phyloP scores from a whole-genome alignment of 257 asterid species.

The Echites panduratus region DNA sequence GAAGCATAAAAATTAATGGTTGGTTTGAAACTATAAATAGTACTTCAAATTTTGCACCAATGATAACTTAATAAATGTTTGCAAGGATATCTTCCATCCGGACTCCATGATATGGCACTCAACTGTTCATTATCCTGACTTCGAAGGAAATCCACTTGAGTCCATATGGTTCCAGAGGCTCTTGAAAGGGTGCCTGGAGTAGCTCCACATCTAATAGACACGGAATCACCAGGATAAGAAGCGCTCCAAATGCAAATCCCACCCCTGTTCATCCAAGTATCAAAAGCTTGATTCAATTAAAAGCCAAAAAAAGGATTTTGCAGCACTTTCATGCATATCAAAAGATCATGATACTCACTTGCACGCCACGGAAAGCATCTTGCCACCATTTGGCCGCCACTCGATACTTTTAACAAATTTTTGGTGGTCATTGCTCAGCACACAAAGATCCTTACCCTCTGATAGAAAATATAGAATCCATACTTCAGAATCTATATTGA shows the following conservation, averaged over 20 bases:
- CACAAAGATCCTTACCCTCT: constrained; percentile 68
- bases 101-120: constrained; percentile 95
- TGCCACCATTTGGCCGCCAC: constrained; percentile 98
- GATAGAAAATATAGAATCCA: constrained; percentile 17
- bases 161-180: constrained; percentile 76
- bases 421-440: constrained; percentile 61
- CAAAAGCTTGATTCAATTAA: constrained; percentile 16
- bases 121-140: constrained; percentile 64
- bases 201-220: constrained; percentile 71
- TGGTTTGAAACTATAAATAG: neutral
- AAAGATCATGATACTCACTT: constrained; percentile 44
- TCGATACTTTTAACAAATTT: constrained; percentile 69
- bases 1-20: neutral
- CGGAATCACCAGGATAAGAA: constrained; percentile 78
- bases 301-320: constrained; percentile 7
- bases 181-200: constrained; percentile 64
- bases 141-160: constrained; percentile 80
- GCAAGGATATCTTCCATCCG: constrained; percentile 92
- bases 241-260: constrained; percentile 97
- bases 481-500: neutral
- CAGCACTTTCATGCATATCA: neutral
- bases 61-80: neutral
- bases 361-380: constrained; percentile 86
- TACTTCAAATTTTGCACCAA: neutral
- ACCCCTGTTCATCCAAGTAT: constrained; percentile 51